phyloP scores from a whole-genome alignment of 768 basidiomycete species.

The Leccinum variicolor region DNA sequence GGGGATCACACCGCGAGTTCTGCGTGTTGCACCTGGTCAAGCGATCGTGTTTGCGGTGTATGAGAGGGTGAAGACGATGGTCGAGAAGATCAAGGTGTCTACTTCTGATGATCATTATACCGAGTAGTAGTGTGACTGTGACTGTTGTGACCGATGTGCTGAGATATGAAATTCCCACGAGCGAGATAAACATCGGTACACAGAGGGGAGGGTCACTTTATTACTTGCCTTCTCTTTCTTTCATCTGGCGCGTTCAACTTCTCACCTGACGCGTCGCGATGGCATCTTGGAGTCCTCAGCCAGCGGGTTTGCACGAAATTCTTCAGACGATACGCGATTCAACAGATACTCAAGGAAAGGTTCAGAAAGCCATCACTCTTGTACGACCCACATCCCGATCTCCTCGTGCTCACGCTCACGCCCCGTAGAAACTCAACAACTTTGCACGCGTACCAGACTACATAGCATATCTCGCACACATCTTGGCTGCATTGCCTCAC shows the following conservation, averaged over 20 bases:
- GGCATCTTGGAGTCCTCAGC: constrained; percentile 80
- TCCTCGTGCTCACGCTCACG: constrained; percentile 18
- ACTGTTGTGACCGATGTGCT: constrained; percentile 28
- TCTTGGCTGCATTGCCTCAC: constrained; percentile 73
- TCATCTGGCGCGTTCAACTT: constrained; percentile 31
- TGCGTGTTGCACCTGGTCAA: constrained; percentile 95
- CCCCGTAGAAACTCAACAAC: constrained; percentile 72
- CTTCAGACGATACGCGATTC: constrained; percentile 89
- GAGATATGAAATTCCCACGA: constrained; percentile 34
- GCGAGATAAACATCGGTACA: constrained; percentile 35
- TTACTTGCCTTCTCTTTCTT: constrained; percentile 19
- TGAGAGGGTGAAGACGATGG: constrained; percentile 73
- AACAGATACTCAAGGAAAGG: constrained; percentile 69
- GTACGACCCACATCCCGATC: constrained; percentile 41
- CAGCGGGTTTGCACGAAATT: constrained; percentile 87
- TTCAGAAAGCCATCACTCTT: constrained; percentile 79
- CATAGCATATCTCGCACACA: constrained; percentile 92
- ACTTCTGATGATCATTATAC: constrained; percentile 64
- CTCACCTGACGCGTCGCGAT: constrained; percentile 41
- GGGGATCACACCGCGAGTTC: constrained; percentile 94
- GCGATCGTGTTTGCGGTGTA: constrained; percentile 98
- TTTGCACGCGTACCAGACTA: constrained; percentile 91
- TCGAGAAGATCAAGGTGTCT: constrained; percentile 65
- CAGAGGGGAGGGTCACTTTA: constrained; percentile 17
- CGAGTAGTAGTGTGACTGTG: constrained; percentile 39